Evolutionary conservation across 1,284 basidiomycete species (phyloP), one percentile per base, ranked within the genome.

Genomic region (Trametes hirsuta): DNA sequence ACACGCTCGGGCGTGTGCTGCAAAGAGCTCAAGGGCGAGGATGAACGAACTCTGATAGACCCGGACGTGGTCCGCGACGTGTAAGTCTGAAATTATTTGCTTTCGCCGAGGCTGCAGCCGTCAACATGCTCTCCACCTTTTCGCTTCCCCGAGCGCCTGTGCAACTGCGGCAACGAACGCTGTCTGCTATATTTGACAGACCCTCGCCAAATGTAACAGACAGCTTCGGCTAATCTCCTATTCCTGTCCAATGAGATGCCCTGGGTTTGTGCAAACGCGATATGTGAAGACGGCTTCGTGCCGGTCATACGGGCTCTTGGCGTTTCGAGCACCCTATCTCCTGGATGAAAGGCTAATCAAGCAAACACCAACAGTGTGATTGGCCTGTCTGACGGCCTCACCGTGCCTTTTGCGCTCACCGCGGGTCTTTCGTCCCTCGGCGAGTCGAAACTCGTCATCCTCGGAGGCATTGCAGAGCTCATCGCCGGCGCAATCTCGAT

Each of bases 401-500:
- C 95, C 0, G 95, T 97, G 1, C 95, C 95, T 0, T 96, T 96
- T 72, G 94, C 94, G 2, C 79, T 97, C 36, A 88, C 94, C 1
- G 92, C 93, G 14, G 94, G 96, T 66, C 84, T 98, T 10, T 95
- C 95, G 1, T 94, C 92, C 1, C 84, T 98, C 18, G 95, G 96
- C 49, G 88, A 91, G 66, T 94, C 93, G 12, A 86, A 83, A 55
- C 82, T 97, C 39, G 96, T 98, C 68, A 92, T 98, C 47, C 82
- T 97, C 49, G 93, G 94, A 68, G 94, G 96, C 48, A 78, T 97
- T 51, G 93, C 96, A 30, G 94, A 98, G 74, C 87, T 97, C 65
- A 93, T 95, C 60, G 94, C 95, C 2, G 95, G 96, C n/a, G 93
- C 95, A 9, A 94, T 98, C 63, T 91, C 88, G 0, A 99, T 98